A percentile compares a stretch with the other conserved stretches of the same genome.
Conservation (phyloP, 164 flowering plant genomes). For the Euptelea pleiosperma region DNA sequence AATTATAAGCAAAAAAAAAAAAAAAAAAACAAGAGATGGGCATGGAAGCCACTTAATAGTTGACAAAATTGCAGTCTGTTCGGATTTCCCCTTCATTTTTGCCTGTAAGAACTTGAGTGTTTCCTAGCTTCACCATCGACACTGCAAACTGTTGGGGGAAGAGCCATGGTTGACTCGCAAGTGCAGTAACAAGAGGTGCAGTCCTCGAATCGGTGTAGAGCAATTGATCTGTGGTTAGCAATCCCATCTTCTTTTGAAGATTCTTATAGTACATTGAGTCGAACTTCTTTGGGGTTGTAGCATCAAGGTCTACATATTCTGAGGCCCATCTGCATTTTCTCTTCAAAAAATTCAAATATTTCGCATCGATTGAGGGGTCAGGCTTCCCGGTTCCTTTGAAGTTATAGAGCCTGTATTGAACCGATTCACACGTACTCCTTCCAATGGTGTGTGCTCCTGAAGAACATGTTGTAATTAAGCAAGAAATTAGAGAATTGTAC, state of each 20-base stretch:
- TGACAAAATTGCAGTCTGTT: slow-evolving; percentile 48
- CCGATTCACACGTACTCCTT: slow-evolving; percentile 48
- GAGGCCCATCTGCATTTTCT: slow-evolving; percentile 69
- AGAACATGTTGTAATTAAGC: not conserved
- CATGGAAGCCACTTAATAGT: too few species aligned
- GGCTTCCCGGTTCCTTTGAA: slow-evolving; percentile 42
- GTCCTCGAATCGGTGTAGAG: slow-evolving; percentile 56
- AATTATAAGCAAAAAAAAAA: too few species aligned
- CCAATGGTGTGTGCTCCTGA: slow-evolving; percentile 85
- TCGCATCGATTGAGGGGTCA: slow-evolving; percentile 41
- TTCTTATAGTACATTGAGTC: slow-evolving; percentile 56
- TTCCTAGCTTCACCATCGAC: slow-evolving; percentile 77
- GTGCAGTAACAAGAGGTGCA: slow-evolving; percentile 31
- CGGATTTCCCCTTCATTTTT: slow-evolving; percentile 59
- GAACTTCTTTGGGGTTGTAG: slow-evolving; percentile 50
- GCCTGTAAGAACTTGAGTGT: slow-evolving; percentile 43
- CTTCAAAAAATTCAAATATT: slow-evolving; percentile 50
- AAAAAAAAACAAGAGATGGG: too few species aligned
- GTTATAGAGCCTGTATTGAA: slow-evolving; percentile 53
- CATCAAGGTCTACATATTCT: slow-evolving; percentile 64
- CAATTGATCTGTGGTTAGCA: slow-evolving; percentile 55
- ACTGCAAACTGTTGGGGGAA: slow-evolving; percentile 56
- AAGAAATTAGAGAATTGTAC: not conserved
- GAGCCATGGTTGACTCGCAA: slow-evolving; percentile 31
- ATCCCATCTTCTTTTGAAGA: slow-evolving; percentile 55